Base-by-base conservation (phyloP, 441 rosid genomes). In the Viola pubescens region DNA sequence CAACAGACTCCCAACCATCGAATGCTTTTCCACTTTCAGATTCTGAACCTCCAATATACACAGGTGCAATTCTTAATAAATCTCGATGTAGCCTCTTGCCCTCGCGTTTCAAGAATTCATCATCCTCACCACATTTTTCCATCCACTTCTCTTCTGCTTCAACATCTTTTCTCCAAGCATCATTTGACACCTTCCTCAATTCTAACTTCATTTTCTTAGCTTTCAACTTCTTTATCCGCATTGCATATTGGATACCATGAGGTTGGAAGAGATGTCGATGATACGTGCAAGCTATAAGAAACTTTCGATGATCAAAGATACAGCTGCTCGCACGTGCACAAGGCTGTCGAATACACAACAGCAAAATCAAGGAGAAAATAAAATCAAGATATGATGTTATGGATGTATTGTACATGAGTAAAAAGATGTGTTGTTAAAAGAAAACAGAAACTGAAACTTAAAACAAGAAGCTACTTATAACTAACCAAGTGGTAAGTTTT, bases 101-200 rank as follows among this genome's bases (percentile, higher is more conserved):
- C 73, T 94, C 99, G 70, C 97, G 92, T 80, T 88, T 94, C 73
- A 94, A 63, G 71, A 94, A 94, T 73, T 94, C 99, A 72, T 94
- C 99, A 83, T 94, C 99, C 77, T 90, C 95, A 58, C 99, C 99
- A 67, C 97, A 94, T 74, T 90, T 87, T 71, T 90, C 99, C 77
- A 94, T 75, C 99, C 97, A 94, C 65, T 83, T 94, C 75, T 94
- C 99, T 79, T 94, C 97, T 4, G 91, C 89, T 72, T 94, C 99
- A 73, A 86, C 74, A 80, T 94, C 99, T 80, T 82, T 94, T 48
- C 96, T 79, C 80, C 82, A 81, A 62, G 89, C 85, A 76, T 94
- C 99, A 82, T 82, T 86, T 68, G 91, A 83, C 41, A 47, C 65
- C 72, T 94, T 94, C 74, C 91, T 83, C 56, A 78, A 52, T 78